phyloP scores from a whole-genome alignment of 1,284 basidiomycete genomes.

The Rhodofomes roseus region DNA sequence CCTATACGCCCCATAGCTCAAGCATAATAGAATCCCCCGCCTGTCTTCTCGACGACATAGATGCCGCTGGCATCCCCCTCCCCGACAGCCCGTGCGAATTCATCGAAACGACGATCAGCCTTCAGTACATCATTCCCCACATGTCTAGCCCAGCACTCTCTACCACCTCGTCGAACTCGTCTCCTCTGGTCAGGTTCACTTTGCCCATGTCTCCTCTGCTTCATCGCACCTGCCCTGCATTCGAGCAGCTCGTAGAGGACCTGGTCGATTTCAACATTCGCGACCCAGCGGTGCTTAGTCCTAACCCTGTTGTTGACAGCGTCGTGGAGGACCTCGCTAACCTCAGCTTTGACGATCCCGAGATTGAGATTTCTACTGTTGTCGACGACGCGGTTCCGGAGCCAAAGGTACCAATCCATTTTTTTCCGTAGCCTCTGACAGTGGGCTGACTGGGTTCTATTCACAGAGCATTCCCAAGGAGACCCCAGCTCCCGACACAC shows the following conservation, averaged over 20 bases:
- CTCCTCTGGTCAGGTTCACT: not conserved
- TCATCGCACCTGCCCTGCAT: not conserved
- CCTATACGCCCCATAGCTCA: not conserved
- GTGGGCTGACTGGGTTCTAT: too few species aligned
- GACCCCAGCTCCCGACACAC: not conserved
- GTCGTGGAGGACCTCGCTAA: not conserved
- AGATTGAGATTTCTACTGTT: not conserved
- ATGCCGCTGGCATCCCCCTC: not conserved
- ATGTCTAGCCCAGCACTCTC: not conserved
- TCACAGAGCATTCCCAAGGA: too few species aligned
- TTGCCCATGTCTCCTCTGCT: not conserved
- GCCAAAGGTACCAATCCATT: not conserved
- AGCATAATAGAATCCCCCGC: not conserved
- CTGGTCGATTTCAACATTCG: not conserved
- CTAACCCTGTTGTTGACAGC: not conserved
- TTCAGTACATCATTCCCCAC: not conserved
- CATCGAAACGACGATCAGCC: not conserved
- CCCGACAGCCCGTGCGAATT: not conserved
- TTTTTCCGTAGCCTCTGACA: not conserved
- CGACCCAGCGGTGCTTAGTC: not conserved
- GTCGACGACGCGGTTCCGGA: not conserved
- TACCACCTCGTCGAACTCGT: not conserved
- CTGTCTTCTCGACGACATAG: not conserved
- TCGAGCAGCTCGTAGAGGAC: not conserved
- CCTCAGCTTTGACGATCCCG: not conserved